Evolutionary conservation across 371 early-diverging fungal genomes (phyloP), one percentile per base, ranked within the genome.

Genomic region (Dichotomocladium elegans): DNA sequence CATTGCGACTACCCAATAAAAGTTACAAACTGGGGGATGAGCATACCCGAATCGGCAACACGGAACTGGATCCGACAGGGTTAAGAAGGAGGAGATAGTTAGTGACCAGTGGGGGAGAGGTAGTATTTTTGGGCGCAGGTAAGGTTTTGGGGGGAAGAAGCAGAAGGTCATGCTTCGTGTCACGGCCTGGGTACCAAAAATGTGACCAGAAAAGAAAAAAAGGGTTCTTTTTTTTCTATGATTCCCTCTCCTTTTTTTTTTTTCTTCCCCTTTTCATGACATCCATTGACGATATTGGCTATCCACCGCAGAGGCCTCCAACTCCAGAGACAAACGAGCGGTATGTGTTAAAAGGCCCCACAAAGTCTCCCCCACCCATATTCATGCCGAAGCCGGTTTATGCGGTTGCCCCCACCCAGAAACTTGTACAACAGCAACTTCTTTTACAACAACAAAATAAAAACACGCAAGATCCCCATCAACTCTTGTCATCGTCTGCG

Each of bases 351-450:
- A 33, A 41, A 40, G 55, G 49, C 9, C 60, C 60, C 35, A 60
- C 60, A 21, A 55, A 54, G 33, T 60, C 60, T 19, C 60, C 60
- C 9, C 60, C 60, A 11, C 60, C 60, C 3, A 47, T 60, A n/a
- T 42, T 55, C 46, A 60, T 60, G 60, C 60, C 60, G 35, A 40
- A 53, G 29, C 60, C 60, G 40, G 42, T 48, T 21, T 55, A 43
- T 28, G 60, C 60, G 4, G 41, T 60, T 14, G 41, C 55, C 7
- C 60, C 55, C 7, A 60, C 60, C 33, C 49, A 48, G 26, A 60
- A 34, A n/a, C 27, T 60, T 34, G 51, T 60, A 14, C 30, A 41
- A 37, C 51, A 40, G 43, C 42, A 41, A 15, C 42, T 17, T n/a
- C n/a, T n/a, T n/a, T n/a, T n/a, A n/a, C n/a, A n/a, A n/a, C n/a